phyloP scores from a whole-genome alignment of 164 flowering plant genomes.

The Annona cherimola region DNA sequence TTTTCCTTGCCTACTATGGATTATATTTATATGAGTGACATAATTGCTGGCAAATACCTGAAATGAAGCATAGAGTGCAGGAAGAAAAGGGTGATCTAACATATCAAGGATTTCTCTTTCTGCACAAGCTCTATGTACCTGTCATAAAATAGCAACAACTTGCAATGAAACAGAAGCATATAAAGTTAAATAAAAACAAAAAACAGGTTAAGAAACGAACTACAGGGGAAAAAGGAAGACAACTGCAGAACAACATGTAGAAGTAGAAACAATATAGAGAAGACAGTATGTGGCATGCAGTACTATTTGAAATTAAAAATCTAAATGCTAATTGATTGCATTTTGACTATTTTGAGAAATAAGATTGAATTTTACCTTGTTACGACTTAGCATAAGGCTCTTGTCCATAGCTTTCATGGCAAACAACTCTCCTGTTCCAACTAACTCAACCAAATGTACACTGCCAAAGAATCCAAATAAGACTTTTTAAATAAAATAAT shows the following conservation, averaged over 20 bases:
- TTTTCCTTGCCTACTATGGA: too few relatives aligned
- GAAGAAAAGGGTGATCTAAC: constrained; percentile 98
- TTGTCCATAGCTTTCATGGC: constrained; percentile 99
- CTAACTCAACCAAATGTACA: constrained; percentile 91
- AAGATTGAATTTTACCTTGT: constrained; percentile 55
- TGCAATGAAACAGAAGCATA: background rate
- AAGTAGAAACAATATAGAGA: background rate
- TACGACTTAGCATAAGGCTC: constrained; percentile 83
- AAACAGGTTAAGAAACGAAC: background rate
- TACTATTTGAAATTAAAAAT: too few relatives aligned
- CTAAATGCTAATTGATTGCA: too few relatives aligned
- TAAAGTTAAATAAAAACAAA: background rate
- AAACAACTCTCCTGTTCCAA: constrained; percentile 70
- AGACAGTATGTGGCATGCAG: background rate
- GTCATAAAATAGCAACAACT: constrained; percentile 16
- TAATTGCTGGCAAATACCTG: constrained; percentile 51
- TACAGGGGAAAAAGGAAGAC: background rate
- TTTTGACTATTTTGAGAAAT: too few relatives aligned
- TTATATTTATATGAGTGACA: too few relatives aligned
- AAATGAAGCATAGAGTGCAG: constrained; percentile 96
- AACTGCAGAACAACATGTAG: background rate
- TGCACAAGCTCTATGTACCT: constrained; percentile 99
- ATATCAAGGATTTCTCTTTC: constrained; percentile 95
- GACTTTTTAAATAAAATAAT: background rate
- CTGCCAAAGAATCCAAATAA: constrained; percentile 31